phyloP scores from a whole-genome alignment of 345 rosid species.

The Erucastrum elatum region DNA sequence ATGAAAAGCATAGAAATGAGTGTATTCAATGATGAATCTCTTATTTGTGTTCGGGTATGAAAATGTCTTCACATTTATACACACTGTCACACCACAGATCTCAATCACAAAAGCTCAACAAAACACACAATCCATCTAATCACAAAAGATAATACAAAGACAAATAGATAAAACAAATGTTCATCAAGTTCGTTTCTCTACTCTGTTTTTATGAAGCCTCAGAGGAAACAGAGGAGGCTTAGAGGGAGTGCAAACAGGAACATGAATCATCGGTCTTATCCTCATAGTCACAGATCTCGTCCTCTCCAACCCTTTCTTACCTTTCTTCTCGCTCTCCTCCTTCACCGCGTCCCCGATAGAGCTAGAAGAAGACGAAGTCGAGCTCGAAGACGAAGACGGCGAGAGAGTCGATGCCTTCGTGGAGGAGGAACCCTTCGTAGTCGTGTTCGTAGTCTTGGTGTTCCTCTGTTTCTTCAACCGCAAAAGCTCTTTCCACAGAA shows the following conservation, averaged over 20 bases:
- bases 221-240: conserved; percentile 75
- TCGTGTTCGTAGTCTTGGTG: conserved; percentile 45
- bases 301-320: conserved; percentile 76
- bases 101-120: conserved; percentile 22
- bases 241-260: conserved; percentile 67
- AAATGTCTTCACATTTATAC: conserved; percentile 32
- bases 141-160: conserved; percentile 22
- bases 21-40: conserved; percentile 11
- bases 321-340: conserved; percentile 60
- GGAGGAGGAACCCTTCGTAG: conserved; percentile 24
- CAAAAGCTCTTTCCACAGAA: conserved; percentile 88
- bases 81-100: conserved; percentile 39
- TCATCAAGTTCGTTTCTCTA: conserved; percentile 47
- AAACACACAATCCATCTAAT: conserved; percentile 26
- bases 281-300: conserved; percentile 75
- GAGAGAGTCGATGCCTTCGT: conserved; percentile 70
- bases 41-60: conserved; percentile 25
- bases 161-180: neutral
- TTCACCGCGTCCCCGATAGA: conserved; percentile 48
- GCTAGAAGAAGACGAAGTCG: conserved; percentile 70
- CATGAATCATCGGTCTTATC: conserved; percentile 84
- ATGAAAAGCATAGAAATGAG: conserved; percentile 20
- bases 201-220: conserved; percentile 53
- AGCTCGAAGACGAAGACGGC: conserved; percentile 61
- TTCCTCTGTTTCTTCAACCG: conserved; percentile 79